A percentile compares a stretch with the other conserved stretches of the same genome.
These are phyloP conservation scores for Paraconiothyrium sp. DNA, from an alignment of 2,329 filamentous ascomycete species.

Conservation along the genomic window DNA sequence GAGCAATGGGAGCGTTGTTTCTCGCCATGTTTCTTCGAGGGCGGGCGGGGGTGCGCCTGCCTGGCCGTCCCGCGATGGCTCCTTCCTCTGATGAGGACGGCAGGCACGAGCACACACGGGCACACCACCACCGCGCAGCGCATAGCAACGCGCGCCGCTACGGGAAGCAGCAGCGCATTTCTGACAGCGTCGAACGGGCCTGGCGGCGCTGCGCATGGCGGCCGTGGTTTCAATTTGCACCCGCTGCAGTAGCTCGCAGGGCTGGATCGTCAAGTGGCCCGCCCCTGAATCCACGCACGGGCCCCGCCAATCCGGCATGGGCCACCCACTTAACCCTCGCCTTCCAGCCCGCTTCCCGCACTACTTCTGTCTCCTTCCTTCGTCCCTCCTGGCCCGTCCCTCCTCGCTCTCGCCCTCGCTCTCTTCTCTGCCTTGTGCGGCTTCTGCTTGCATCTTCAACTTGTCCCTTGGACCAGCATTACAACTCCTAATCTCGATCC, in stretches of 20 bases:
- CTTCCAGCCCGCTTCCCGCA: conserved; percentile 29
- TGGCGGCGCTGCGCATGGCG: conserved; percentile 19
- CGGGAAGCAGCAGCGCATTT: conserved; percentile 3
- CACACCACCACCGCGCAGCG: not conserved
- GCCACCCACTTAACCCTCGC: conserved; percentile 17
- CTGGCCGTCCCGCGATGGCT: not conserved
- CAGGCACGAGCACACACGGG: not conserved
- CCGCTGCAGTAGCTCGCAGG: conserved; percentile 9
- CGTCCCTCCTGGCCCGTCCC: conserved; percentile 28
- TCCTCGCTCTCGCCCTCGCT: conserved; percentile 61
- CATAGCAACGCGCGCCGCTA: not conserved
- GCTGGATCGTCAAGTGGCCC: conserved; percentile 10
- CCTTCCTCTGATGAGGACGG: not conserved
- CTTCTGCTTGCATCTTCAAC: conserved; percentile 48
- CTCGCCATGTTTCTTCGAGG: not conserved
- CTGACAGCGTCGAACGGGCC: conserved; percentile 7
- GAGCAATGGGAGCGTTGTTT: conserved; percentile 14
- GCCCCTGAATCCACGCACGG: conserved; percentile 21
- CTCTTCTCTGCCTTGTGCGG: conserved; percentile 58
- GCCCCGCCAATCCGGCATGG: conserved; percentile 8
- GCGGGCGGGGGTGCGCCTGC: not conserved
- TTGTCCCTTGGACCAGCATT: conserved; percentile 45
- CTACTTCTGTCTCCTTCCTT: conserved; percentile 62
- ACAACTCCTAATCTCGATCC: conserved; percentile 31
- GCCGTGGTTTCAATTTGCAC: conserved; percentile 18